A percentile compares a stretch with the other conserved stretches of the same genome.
phyloP scores from a whole-genome alignment of 768 basidiomycete species.

The Boletus sp. region DNA sequence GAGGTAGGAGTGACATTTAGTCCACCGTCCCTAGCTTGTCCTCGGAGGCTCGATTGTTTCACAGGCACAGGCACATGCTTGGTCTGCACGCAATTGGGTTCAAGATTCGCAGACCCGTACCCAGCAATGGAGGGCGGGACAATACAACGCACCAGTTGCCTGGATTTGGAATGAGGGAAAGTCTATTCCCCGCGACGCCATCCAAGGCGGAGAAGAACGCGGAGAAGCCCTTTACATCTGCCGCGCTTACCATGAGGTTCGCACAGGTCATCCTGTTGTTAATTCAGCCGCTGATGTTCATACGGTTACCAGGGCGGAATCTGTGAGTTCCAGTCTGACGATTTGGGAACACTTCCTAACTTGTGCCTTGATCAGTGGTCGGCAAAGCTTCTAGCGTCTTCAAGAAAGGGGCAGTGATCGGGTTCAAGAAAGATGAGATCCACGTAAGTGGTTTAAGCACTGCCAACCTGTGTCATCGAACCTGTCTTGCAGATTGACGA shows the following conservation, averaged over 20 bases:
- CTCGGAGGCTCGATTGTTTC: neutral
- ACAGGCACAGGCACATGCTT: constrained; percentile 49
- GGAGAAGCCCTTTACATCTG: constrained; percentile 53
- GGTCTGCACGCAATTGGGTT: constrained; percentile 54
- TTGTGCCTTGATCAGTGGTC: constrained; percentile 41
- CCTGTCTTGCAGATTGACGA: constrained; percentile 44
- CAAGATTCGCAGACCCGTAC: constrained; percentile 55
- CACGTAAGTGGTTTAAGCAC: constrained; percentile 40
- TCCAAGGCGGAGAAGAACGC: constrained; percentile 54
- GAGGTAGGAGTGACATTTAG: constrained; percentile 40
- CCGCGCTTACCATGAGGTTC: constrained; percentile 56
- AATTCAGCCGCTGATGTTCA: constrained; percentile 1
- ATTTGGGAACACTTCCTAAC: neutral
- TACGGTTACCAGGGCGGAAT: constrained; percentile 44
- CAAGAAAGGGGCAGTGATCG: constrained; percentile 61
- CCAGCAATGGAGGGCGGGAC: constrained; percentile 41
- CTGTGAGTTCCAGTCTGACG: constrained; percentile 35
- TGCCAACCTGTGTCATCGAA: neutral
- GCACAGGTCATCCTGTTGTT: constrained; percentile 9
- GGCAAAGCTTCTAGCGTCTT: constrained; percentile 62
- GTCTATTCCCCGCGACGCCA: constrained; percentile 55
- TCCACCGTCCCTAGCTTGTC: neutral
- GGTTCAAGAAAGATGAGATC: constrained; percentile 55
- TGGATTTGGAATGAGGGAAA: constrained; percentile 64
- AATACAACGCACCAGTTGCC: constrained; percentile 45